Conservation (phyloP, 2,329 filamentous ascomycete genomes). For the Cordyceps cicadae region DNA sequence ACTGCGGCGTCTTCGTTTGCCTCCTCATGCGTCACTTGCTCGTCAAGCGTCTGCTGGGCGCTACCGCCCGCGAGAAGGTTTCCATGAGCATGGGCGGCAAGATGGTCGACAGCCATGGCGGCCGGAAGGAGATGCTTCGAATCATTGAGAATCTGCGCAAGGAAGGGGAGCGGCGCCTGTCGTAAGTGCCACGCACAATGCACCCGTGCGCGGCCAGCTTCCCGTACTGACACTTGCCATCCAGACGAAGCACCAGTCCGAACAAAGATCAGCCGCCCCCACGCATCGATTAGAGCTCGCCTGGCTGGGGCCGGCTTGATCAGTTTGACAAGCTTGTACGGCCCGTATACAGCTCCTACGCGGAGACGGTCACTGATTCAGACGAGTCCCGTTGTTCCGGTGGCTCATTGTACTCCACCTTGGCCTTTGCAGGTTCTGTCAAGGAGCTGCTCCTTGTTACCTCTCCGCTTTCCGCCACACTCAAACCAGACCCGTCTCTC, state of each 20-base stretch:
- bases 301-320: conserved; percentile 24
- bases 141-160: conserved; percentile 82
- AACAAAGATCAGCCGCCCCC: conserved; percentile 33
- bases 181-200: conserved; percentile 45
- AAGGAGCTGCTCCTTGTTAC: not conserved
- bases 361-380: not conserved
- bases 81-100: conserved; percentile 89
- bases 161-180: conserved; percentile 76
- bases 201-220: not conserved
- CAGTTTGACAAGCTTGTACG: conserved; percentile 20
- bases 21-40: conserved; percentile 92
- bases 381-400: not conserved
- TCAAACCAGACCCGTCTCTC: too few relatives aligned
- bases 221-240: not conserved
- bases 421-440: not conserved
- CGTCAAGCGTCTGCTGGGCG: conserved; percentile 70
- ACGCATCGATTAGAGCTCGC: conserved; percentile 33
- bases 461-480: not conserved
- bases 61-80: conserved; percentile 75
- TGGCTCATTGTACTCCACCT: not conserved
- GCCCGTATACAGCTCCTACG: not conserved
- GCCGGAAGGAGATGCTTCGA: conserved; percentile 81
- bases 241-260: conserved; percentile 30
- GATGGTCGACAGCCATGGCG: conserved; percentile 69
- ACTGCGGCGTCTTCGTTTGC: conserved; percentile 95